Percentiles rank a stretch among this genome's conserved stretches.
These are phyloP conservation scores for Phytophthora hibernalis DNA, from an alignment of 352 stramenopile species.

Conservation along the genomic window DNA sequence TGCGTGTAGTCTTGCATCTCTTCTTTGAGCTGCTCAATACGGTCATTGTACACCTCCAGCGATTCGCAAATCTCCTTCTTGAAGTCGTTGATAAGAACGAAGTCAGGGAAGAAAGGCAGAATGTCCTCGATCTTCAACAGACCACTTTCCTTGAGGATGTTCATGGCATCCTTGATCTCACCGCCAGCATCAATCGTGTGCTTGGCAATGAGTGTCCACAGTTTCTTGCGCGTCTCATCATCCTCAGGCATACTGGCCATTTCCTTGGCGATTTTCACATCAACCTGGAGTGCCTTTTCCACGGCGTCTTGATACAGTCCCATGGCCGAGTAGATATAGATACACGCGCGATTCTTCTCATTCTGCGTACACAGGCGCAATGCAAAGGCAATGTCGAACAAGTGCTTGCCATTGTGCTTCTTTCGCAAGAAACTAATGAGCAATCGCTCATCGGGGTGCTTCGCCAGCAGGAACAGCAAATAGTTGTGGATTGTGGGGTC, in stretches of 20 bases:
- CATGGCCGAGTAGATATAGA: conserved; percentile 96
- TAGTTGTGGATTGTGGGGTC: conserved; percentile 95
- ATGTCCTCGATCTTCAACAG: conserved; percentile 95
- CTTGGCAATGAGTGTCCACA: conserved; percentile 95
- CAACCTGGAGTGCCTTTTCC: conserved; percentile 89
- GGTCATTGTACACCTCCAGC: conserved; percentile 91
- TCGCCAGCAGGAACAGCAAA: conserved; percentile 90
- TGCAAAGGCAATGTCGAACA: conserved; percentile 94
- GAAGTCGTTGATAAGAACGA: conserved; percentile 96
- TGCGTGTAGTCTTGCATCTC: conserved; percentile 95
- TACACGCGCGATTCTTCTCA: conserved; percentile 92
- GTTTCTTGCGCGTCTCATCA: conserved; percentile 90
- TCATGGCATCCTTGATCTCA: conserved; percentile 87
- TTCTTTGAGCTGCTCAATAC: conserved; percentile 92
- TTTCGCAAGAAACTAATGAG: conserved; percentile 93
- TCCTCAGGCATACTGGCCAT: conserved; percentile 93
- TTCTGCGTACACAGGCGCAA: conserved; percentile 93
- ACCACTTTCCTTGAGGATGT: conserved; percentile 86
- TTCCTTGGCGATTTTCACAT: conserved; percentile 94
- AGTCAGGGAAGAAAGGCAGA: conserved; percentile 95
- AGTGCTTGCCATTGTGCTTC: conserved; percentile 84
- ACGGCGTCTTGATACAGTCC: conserved; percentile 93
- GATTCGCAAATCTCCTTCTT: conserved; percentile 96
- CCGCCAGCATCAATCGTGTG: conserved; percentile 91
- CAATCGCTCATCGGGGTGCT: conserved; percentile 88